These are phyloP conservation scores for Lipomyces spencermartinsiae DNA, from an alignment of 805 yeast species.

Conservation along the genomic window DNA sequence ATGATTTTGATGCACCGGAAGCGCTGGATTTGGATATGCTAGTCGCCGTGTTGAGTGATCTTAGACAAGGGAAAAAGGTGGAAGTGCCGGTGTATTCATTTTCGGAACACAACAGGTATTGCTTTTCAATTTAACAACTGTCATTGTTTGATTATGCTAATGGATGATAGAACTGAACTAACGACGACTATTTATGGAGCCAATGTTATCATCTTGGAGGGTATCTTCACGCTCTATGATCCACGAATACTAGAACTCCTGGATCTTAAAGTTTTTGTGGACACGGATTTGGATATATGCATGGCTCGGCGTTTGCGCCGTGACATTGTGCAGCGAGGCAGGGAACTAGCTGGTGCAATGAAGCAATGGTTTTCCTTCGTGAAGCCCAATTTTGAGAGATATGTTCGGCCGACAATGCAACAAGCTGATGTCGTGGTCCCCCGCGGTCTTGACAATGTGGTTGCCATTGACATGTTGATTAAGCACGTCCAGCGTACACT, in stretches of 20 bases:
- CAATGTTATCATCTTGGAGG: conserved; percentile 90
- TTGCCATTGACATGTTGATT: conserved; percentile 79
- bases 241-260: conserved; percentile 70
- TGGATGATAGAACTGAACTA: conserved; percentile 58
- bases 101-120: conserved; percentile 53
- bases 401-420: conserved; percentile 75
- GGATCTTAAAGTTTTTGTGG: conserved; percentile 84
- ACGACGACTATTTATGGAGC: conserved; percentile 88
- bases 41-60: conserved; percentile 62
- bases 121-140: conserved; percentile 12
- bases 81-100: conserved; percentile 76
- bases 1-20: conserved; percentile 87
- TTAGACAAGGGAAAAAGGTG: conserved; percentile 72
- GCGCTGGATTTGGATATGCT: conserved; percentile 81
- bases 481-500: conserved; percentile 79
- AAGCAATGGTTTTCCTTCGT: conserved; percentile 91
- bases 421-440: conserved; percentile 91
- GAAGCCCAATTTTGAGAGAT: conserved; percentile 85
- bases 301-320: conserved; percentile 85
- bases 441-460: conserved; percentile 78
- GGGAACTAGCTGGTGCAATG: conserved; percentile 82
- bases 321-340: conserved; percentile 83
- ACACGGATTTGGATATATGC: conserved; percentile 92
- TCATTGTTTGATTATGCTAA: not conserved
- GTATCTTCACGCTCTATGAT: conserved; percentile 82